Conservation (phyloP, 1,284 basidiomycete species). For the Polyporus tsugae region DNA sequence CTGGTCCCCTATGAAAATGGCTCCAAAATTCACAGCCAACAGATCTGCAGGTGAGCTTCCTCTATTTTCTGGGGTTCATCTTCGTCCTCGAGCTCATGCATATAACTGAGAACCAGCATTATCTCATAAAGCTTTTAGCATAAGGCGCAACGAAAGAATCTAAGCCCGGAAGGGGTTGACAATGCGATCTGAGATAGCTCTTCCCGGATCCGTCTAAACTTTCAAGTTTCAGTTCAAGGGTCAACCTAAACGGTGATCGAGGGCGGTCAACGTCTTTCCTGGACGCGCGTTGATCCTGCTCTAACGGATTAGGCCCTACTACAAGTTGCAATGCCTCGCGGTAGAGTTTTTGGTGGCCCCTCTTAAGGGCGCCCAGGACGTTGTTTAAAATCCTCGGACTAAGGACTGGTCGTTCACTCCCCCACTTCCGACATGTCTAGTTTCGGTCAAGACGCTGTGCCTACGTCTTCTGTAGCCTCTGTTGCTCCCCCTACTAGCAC, state of each 20-base stretch:
- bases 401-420: not conserved
- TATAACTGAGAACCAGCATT: not conserved
- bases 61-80: not conserved
- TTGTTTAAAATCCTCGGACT: slow-evolving; percentile 1
- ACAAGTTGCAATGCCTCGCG: not conserved
- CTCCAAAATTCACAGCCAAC: no score
- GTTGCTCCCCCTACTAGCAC: not conserved
- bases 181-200: not conserved
- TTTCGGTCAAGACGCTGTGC: not conserved
- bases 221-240: not conserved
- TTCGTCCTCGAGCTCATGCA: not conserved
- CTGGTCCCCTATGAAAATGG: no score
- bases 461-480: not conserved
- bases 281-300: not conserved
- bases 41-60: not conserved
- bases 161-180: not conserved
- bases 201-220: not conserved
- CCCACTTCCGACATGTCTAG: slow-evolving; percentile 3
- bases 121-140: not conserved
- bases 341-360: not conserved
- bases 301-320: not conserved
- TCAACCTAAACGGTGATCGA: not conserved
- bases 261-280: not conserved
- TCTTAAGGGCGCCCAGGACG: no score
- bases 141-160: not conserved